Evolutionary conservation across 495 filamentous ascomycete genomes (phyloP), one percentile per base, ranked within the genome.

Genomic region (Amphirosellinia nigrospora): DNA sequence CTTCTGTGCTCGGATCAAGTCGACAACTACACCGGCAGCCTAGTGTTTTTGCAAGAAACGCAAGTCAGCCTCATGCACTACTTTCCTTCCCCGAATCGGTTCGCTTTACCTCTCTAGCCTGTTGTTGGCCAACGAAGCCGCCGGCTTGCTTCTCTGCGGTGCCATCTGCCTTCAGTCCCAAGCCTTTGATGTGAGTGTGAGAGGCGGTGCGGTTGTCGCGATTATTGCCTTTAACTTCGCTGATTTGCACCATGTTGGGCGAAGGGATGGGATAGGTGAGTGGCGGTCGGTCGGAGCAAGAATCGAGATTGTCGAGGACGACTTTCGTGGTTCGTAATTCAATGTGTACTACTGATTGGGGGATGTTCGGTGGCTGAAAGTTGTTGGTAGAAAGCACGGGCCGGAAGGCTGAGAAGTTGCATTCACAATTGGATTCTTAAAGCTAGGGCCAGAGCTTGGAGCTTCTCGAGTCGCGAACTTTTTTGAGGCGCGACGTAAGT

Each of bases 181-280:
- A 86, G 43, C 94, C 94, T 79, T 92, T 96, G 84, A 99, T 99
- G 82, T 99, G 96, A 21, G 96, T 96, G 81, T 99, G 96, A 68
- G 95, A 92, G 43, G 96, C 94, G 30, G 95, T 99, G 75, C 96
- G 89, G 82, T 96, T 94, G 80, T 97, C 94, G 86, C 96, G 94
- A 82, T 91, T 90, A 83, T 93, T 94, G 84, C 92, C 91, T 84
- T 97, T 96, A 75, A 97, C 93, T 85, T 98, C 95, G 81, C 91
- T 94, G 84, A 98, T 96, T 78, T 94, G 92, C 66, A 97, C 94
- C 93, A 97, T 97, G 26, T 68, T 79, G 75, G 46, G 68, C 75
- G 73, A 73, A 73, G 69, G 64, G 64, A 72, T 65, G 60, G 50
- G 11, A 65, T 15, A 26, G 48, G 50, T 41, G 58, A 34, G 53